phyloP scores from a whole-genome alignment of 352 stramenopile genomes.

The Pythium sukuiense region DNA sequence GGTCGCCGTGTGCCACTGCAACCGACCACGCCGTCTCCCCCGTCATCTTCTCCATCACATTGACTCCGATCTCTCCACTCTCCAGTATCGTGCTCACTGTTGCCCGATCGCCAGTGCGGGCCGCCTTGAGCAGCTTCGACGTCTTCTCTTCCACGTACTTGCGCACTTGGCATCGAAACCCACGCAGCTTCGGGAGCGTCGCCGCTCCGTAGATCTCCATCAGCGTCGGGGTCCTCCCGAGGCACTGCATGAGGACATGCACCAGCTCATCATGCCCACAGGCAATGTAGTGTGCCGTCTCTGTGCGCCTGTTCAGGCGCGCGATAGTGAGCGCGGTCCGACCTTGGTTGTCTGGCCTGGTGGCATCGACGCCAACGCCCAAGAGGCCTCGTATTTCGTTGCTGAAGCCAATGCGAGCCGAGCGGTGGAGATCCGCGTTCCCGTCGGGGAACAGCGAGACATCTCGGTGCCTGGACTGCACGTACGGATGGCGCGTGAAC shows the following conservation, averaged over 20 bases:
- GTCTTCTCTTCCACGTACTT: background rate
- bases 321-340: background rate
- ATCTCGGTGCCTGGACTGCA: background rate
- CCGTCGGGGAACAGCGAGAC: background rate
- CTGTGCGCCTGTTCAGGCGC: background rate
- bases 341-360: background rate
- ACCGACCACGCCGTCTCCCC: background rate
- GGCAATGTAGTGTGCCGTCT: background rate
- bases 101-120: background rate
- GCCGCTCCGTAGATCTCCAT: conserved; percentile 2
- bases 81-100: background rate
- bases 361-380: background rate
- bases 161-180: background rate
- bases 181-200: background rate
- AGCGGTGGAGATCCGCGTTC: background rate
- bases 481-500: background rate
- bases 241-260: background rate
- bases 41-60: background rate
- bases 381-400: background rate
- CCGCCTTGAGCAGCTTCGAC: background rate
- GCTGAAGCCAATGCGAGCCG: background rate
- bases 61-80: background rate
- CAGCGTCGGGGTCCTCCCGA: background rate
- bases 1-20: background rate
- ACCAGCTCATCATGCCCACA: background rate